Evolutionary conservation across 768 basidiomycete species (phyloP).

Genomic region (Pisolithus marmoratus): DNA sequence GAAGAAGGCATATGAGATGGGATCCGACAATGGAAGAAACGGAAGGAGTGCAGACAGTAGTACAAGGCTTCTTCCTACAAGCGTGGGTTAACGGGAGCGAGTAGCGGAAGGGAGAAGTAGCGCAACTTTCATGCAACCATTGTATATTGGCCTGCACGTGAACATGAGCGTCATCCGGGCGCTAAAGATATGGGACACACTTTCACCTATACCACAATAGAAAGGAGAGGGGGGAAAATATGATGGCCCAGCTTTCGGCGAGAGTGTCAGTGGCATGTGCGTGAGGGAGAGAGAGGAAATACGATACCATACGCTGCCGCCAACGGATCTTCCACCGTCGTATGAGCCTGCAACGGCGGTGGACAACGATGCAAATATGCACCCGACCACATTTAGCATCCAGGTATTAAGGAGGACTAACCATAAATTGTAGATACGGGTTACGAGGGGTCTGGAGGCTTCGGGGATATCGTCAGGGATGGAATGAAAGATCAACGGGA

Average conservation of each 20-base stretch:
- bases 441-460: slow-evolving; percentile 70
- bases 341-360: slow-evolving; percentile 71
- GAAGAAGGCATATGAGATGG: slow-evolving; percentile 6
- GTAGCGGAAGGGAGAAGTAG: slow-evolving; percentile 9
- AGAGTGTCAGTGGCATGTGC: slow-evolving; percentile 2
- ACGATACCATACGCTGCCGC: slow-evolving; percentile 70
- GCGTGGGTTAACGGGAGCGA: slow-evolving; percentile 12
- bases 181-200: slow-evolving; percentile 7
- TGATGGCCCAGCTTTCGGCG: slow-evolving; percentile 59
- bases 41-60: slow-evolving; percentile 59
- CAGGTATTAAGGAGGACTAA: slow-evolving; percentile 79
- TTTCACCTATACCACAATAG: slow-evolving; percentile 93
- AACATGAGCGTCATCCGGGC: slow-evolving; percentile 5
- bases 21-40: slow-evolving; percentile 15
- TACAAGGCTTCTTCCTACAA: slow-evolving; percentile 85
- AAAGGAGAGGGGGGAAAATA: slow-evolving; percentile 79
- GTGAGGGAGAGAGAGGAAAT: slow-evolving; percentile 17
- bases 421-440: slow-evolving; percentile 90
- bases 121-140: slow-evolving; percentile 89
- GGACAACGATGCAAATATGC: no score
- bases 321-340: slow-evolving; percentile 75
- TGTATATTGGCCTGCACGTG: slow-evolving; percentile 81
- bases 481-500: slow-evolving; percentile 91
- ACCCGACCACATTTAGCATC: slow-evolving; percentile 85
- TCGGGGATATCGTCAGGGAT: slow-evolving; percentile 88